A percentile compares a stretch with the other conserved stretches of the same genome.
phyloP scores from a whole-genome alignment of 1,139 yeast species.

The Lodderomyces jiufengensis region DNA sequence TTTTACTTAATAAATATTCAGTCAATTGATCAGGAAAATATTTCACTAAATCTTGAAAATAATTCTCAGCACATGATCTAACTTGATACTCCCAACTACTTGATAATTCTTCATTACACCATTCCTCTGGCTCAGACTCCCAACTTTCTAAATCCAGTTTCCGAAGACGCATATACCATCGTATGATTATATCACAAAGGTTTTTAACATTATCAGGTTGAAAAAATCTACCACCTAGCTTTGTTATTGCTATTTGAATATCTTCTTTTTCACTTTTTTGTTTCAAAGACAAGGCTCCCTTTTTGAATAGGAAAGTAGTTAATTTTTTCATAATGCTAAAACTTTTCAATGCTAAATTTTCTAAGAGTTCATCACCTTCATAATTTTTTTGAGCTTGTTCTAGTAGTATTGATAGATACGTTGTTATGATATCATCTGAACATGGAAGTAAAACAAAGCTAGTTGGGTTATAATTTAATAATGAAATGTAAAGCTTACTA shows the following conservation, averaged over 20 bases:
- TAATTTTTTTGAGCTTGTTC: conserved; percentile 62
- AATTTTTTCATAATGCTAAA: conserved; percentile 62
- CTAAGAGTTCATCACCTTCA: conserved; percentile 70
- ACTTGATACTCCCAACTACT: conserved; percentile 81
- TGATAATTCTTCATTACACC: conserved; percentile 78
- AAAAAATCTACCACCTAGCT: conserved; percentile 54
- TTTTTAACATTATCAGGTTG: conserved; percentile 52
- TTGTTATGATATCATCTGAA: conserved; percentile 55
- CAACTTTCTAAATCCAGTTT: conserved; percentile 79
- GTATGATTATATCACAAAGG: conserved; percentile 63
- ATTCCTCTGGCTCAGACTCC: conserved; percentile 86
- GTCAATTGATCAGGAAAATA: conserved; percentile 61
- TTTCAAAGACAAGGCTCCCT: conserved; percentile 65
- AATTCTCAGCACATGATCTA: conserved; percentile 83
- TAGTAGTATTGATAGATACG: conserved; percentile 57
- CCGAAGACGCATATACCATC: conserved; percentile 68
- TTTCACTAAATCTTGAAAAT: conserved; percentile 70
- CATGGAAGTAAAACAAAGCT: conserved; percentile 68
- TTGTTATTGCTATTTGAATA: conserved; percentile 51
- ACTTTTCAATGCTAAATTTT: conserved; percentile 67
- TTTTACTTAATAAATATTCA: conserved; percentile 59
- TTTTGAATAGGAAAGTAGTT: conserved; percentile 57
- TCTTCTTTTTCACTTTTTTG: conserved; percentile 61
- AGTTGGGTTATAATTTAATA: conserved; percentile 60
- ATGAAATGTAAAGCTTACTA: conserved; percentile 64